These are phyloP conservation scores for Guadua angustifolia DNA, from an alignment of 176 grass and related monocot genomes.

Conservation along the genomic window DNA sequence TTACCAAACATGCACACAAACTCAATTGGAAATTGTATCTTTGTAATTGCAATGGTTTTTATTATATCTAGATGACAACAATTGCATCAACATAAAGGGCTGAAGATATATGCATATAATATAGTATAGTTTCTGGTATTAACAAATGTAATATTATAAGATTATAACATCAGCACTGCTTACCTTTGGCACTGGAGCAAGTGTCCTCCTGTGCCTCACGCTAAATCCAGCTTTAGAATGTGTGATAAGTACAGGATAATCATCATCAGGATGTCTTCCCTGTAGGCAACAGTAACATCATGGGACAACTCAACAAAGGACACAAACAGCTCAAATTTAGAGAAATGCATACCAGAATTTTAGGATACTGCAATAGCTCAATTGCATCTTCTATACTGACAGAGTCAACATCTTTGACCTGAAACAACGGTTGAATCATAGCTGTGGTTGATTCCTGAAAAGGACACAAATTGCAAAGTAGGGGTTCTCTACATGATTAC, in stretches of 20 bases:
- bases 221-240: constrained; percentile 79
- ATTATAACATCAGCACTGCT: background rate
- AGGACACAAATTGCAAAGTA: background rate
- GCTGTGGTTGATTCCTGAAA: constrained; percentile 13
- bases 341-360: constrained; percentile 63
- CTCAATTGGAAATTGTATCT: background rate
- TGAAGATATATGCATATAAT: background rate
- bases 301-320: constrained; percentile 22
- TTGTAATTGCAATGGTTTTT: background rate
- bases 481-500: background rate
- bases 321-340: constrained; percentile 18
- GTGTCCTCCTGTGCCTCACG: constrained; percentile 67
- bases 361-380: constrained; percentile 87
- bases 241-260: constrained; percentile 65
- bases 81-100: background rate
- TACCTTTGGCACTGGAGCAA: constrained; percentile 81
- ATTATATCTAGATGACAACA: background rate
- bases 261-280: constrained; percentile 86
- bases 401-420: constrained; percentile 68
- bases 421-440: constrained; percentile 40
- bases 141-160: background rate
- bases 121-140: constrained; percentile 16
- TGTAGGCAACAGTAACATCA: constrained; percentile 46
- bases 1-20: background rate
- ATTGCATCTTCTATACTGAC: constrained; percentile 81